A percentile compares a stretch with the other conserved stretches of the same genome.
Conservation (phyloP, 177 flowering plant species). For the Telopea speciosissima region DNA sequence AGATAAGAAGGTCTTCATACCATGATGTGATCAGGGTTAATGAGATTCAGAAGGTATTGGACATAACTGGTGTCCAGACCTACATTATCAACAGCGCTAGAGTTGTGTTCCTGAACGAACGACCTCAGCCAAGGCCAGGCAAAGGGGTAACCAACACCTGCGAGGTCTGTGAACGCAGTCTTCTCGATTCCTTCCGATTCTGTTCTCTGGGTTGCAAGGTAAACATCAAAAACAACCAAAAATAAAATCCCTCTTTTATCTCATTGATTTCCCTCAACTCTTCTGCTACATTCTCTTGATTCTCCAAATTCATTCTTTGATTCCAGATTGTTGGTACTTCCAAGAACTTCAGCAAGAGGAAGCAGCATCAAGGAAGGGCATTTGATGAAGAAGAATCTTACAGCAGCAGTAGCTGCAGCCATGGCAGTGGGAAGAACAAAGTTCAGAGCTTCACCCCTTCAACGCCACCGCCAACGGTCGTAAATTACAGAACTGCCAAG, state of each 20-base stretch:
- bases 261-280: neutral
- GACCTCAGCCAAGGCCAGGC: conserved; percentile 69
- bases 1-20: conserved; percentile 75
- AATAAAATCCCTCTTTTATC: neutral
- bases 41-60: conserved; percentile 61
- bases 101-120: conserved; percentile 50
- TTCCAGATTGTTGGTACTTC: conserved; percentile 63
- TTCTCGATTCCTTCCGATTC: conserved; percentile 53
- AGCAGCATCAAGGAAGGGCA: conserved; percentile 15
- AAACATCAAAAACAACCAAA: neutral
- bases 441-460: conserved; percentile 63
- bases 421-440: conserved; percentile 31
- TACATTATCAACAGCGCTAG: conserved; percentile 68
- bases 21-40: conserved; percentile 70
- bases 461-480: conserved; percentile 70
- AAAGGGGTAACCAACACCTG: conserved; percentile 60
- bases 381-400: conserved; percentile 70
- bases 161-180: conserved; percentile 45
- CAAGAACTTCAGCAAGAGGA: conserved; percentile 32
- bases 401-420: conserved; percentile 47
- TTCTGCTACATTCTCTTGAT: neutral
- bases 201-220: conserved; percentile 54
- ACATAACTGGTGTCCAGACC: conserved; percentile 61
- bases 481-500: conserved; percentile 56
- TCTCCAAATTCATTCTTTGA: neutral